phyloP scores from a whole-genome alignment of 768 basidiomycete species.

The Tylopilus sp. region DNA sequence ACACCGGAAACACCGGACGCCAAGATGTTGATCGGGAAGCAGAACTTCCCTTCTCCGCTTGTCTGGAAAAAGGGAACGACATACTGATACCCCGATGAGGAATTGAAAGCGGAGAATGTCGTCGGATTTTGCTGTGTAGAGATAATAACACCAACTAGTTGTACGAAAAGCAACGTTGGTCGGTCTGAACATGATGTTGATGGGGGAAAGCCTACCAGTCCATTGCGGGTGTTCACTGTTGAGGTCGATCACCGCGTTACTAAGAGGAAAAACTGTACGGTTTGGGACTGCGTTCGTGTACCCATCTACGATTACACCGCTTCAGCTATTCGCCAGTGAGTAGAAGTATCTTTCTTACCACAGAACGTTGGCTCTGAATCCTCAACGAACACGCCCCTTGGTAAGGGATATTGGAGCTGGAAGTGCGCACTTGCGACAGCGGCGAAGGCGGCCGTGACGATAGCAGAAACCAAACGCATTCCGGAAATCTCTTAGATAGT shows the following conservation, averaged over 20 bases:
- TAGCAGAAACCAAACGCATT: slow-evolving; percentile 36
- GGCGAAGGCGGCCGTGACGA: slow-evolving; percentile 37
- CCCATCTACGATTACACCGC: slow-evolving; percentile 47
- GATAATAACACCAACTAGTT: slow-evolving; percentile 50
- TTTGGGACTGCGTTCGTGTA: slow-evolving; percentile 50
- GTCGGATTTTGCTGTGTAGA: slow-evolving; percentile 57
- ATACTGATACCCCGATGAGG: slow-evolving; percentile 32
- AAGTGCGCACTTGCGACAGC: slow-evolving; percentile 67
- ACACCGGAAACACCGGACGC: slow-evolving; percentile 47
- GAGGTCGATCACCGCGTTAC: slow-evolving; percentile 54
- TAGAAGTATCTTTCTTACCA: slow-evolving; percentile 40
- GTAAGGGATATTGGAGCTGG: slow-evolving; percentile 70
- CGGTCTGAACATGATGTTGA: not conserved
- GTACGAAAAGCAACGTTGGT: slow-evolving; percentile 5
- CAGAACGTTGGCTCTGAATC: slow-evolving; percentile 61
- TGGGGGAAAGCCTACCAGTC: slow-evolving; percentile 39
- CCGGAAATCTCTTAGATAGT: too few relatives aligned
- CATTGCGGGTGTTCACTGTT: slow-evolving; percentile 65
- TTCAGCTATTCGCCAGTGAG: not conserved
- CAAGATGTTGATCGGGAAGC: slow-evolving; percentile 63
- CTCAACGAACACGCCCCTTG: slow-evolving; percentile 67
- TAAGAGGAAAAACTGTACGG: slow-evolving; percentile 69
- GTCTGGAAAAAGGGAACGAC: slow-evolving; percentile 49
- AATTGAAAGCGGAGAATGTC: slow-evolving; percentile 61
- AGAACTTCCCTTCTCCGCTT: slow-evolving; percentile 57